These are phyloP conservation scores for Hondaea fermentalgiana DNA, from an alignment of 108 stramenopile genomes.

Conservation along the genomic window DNA sequence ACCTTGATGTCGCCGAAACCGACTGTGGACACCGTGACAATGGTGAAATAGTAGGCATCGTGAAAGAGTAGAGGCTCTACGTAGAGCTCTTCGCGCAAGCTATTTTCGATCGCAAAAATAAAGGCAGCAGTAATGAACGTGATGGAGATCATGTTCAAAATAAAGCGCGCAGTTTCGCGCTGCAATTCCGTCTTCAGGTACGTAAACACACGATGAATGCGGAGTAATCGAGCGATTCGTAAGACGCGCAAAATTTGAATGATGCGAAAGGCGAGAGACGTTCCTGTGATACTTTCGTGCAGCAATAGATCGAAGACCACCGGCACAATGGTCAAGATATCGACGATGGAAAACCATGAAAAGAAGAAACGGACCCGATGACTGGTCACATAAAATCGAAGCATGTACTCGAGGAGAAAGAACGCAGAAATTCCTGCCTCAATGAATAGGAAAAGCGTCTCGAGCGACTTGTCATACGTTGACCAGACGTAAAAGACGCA, in stretches of 20 bases:
- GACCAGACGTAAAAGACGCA: neutral
- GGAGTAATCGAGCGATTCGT: neutral
- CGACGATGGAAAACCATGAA: neutral
- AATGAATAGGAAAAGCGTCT: neutral
- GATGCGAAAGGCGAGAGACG: neutral
- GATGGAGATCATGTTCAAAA: neutral
- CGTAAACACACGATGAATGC: neutral
- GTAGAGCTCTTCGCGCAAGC: neutral
- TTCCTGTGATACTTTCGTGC: neutral
- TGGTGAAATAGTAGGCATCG: neutral
- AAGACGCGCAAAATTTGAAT: neutral
- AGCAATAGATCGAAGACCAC: neutral
- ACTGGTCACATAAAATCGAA: neutral
- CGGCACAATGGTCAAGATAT: neutral
- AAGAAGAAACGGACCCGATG: neutral
- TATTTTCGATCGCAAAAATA: neutral
- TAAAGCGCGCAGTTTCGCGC: neutral
- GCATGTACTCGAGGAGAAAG: neutral
- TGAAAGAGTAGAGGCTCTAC: neutral
- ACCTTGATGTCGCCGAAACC: neutral
- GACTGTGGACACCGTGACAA: conserved; percentile 1
- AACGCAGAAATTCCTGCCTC: neutral
- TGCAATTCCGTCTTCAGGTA: neutral
- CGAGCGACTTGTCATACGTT: neutral
- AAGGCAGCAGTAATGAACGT: neutral